Percentiles rank a stretch among this genome's conserved stretches.
Conservation (phyloP, 306 rosid genomes). For the Gastrolobium bilobum region DNA sequence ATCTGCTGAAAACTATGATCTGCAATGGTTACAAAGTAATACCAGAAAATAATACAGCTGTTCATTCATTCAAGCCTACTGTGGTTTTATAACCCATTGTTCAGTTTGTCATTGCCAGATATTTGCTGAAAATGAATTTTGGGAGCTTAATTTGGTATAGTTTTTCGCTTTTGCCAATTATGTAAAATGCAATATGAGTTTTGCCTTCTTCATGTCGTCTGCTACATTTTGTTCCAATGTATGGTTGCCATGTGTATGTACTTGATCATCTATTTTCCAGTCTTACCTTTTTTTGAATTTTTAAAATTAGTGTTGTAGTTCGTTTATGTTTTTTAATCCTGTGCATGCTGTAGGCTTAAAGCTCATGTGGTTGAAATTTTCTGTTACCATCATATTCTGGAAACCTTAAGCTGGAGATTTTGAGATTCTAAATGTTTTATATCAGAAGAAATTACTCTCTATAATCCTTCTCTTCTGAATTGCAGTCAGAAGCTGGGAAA, state of each 20-base stretch:
- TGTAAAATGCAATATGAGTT: neutral
- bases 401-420: slow-evolving; percentile 6
- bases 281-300: neutral
- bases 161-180: neutral
- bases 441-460: slow-evolving; percentile 1
- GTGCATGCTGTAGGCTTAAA: slow-evolving; percentile 15
- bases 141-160: slow-evolving; percentile 3
- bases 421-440: slow-evolving; percentile 29
- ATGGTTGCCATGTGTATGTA: slow-evolving; percentile 1
- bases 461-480: slow-evolving; percentile 48
- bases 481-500: slow-evolving; percentile 83
- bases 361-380: slow-evolving; percentile 7
- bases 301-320: neutral
- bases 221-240: slow-evolving; percentile 9
- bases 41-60: no score
- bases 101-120: neutral
- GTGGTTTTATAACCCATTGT: neutral
- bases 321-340: neutral
- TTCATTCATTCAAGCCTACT: neutral
- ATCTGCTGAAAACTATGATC: no score
- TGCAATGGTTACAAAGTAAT: no score
- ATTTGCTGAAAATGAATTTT: neutral
- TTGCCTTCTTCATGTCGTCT: slow-evolving; percentile 1
- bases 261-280: neutral
- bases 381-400: neutral